Percentiles rank a stretch among this genome's conserved stretches.
These are phyloP conservation scores for Sicyos edulis DNA, from an alignment of 306 rosid species.

Conservation along the genomic window DNA sequence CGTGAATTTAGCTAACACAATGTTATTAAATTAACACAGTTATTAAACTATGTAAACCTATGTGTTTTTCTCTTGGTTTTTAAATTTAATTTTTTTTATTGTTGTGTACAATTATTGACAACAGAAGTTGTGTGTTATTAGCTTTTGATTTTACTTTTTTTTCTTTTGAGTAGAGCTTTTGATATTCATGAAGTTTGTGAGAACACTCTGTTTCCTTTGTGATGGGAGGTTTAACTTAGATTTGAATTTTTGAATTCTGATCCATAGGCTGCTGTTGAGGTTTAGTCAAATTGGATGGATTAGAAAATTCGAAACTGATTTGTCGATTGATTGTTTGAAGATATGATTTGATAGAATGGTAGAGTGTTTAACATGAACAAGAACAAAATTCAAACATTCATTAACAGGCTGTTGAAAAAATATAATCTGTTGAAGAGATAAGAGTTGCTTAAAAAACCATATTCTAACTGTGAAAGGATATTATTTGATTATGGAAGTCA, in stretches of 20 bases:
- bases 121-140: neutral
- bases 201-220: neutral
- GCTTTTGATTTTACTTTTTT: neutral
- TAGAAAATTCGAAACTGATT: neutral
- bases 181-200: neutral
- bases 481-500: neutral
- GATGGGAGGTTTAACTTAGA: neutral
- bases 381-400: neutral
- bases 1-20: too few species aligned
- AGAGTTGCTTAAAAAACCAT: neutral
- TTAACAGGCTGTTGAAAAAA: neutral
- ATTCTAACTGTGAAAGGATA: neutral
- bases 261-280: conserved; percentile 1
- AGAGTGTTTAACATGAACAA: neutral
- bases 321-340: conserved; percentile 4
- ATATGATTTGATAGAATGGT: neutral
- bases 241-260: neutral
- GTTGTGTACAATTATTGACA: too few species aligned
- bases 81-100: too few species aligned
- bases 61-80: too few species aligned
- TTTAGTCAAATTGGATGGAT: conserved; percentile 7
- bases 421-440: neutral
- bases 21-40: too few species aligned
- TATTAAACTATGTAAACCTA: too few species aligned
- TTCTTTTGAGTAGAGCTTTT: too few species aligned